phyloP scores from a whole-genome alignment of 441 rosid genomes.

The Isatis lusitanica region DNA sequence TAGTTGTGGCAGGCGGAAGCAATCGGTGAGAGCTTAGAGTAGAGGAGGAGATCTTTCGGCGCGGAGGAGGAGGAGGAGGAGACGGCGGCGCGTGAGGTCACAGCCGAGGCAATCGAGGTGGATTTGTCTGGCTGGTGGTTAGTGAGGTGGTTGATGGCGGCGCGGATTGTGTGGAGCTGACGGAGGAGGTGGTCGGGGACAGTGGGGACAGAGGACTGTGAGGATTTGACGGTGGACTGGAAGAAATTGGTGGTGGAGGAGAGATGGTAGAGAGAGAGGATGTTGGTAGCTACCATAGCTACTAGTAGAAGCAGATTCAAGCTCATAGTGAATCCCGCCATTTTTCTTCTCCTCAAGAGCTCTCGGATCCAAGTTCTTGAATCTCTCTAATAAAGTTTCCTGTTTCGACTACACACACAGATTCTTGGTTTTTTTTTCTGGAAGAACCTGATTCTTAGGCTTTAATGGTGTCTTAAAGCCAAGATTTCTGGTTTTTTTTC shows the following conservation, averaged over 20 bases:
- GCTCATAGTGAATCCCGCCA: constrained; percentile 81
- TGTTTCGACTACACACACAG: not conserved
- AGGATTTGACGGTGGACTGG: constrained; percentile 52
- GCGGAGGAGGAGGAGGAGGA: constrained; percentile 22
- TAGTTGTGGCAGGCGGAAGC: constrained; percentile 87
- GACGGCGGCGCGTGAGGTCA: constrained; percentile 18
- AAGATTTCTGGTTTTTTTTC: constrained; percentile 11
- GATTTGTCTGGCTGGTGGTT: constrained; percentile 61
- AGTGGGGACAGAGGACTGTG: constrained; percentile 45
- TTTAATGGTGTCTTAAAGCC: constrained; percentile 18
- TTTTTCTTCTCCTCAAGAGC: not conserved
- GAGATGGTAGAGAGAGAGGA: constrained; percentile 93
- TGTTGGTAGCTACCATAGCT: constrained; percentile 95
- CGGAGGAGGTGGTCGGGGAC: constrained; percentile 80
- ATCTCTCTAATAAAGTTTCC: not conserved
- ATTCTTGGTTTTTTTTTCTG: not conserved
- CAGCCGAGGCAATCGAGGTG: not conserved
- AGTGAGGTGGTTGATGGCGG: constrained; percentile 85
- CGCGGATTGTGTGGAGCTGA: constrained; percentile 83
- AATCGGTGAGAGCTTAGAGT: constrained; percentile 75
- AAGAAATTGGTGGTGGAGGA: constrained; percentile 58
- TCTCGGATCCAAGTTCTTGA: constrained; percentile 4
- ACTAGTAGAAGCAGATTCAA: constrained; percentile 72
- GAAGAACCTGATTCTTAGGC: constrained; percentile 1
- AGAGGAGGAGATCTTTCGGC: constrained; percentile 74